A percentile compares a stretch with the other conserved stretches of the same genome.
Conservation (phyloP, 176 grass and related monocot genomes). For the Phragmites australis region DNA sequence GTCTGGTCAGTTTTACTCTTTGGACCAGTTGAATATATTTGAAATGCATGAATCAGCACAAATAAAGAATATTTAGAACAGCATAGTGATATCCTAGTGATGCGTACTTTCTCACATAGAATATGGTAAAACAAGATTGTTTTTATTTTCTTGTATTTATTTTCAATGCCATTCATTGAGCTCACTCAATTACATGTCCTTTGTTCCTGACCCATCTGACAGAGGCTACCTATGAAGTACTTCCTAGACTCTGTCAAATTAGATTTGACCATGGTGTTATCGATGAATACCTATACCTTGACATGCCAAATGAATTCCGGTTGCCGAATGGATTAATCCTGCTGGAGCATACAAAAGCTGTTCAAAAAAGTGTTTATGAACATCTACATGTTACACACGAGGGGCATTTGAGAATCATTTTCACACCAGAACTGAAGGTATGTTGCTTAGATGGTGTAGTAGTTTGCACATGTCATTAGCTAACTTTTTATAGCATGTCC, state of each 20-base stretch:
- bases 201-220: slow-evolving; percentile 23
- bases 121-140: slow-evolving; percentile 1
- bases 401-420: slow-evolving; percentile 88
- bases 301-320: slow-evolving; percentile 80
- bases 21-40: slow-evolving; percentile 3
- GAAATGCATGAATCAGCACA: slow-evolving; percentile 11
- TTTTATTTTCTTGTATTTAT: slow-evolving; percentile 18
- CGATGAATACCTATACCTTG: slow-evolving; percentile 83
- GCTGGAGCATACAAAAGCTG: slow-evolving; percentile 84
- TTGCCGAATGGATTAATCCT: slow-evolving; percentile 77
- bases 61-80: slow-evolving; percentile 2
- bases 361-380: slow-evolving; percentile 94
- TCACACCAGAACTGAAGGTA: slow-evolving; percentile 96
- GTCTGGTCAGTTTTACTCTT: background rate
- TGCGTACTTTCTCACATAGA: slow-evolving; percentile 1
- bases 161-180: slow-evolving; percentile 17
- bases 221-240: slow-evolving; percentile 92
- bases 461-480: slow-evolving; percentile 1
- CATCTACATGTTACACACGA: slow-evolving; percentile 85
- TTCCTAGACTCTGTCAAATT: slow-evolving; percentile 96
- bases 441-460: slow-evolving; percentile 22
- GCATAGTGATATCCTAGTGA: background rate
- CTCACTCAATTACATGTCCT: background rate
- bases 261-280: slow-evolving; percentile 94
- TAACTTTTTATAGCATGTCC: background rate